Base-by-base conservation (phyloP, 164 flowering plant genomes). In the Annona squamosa region DNA sequence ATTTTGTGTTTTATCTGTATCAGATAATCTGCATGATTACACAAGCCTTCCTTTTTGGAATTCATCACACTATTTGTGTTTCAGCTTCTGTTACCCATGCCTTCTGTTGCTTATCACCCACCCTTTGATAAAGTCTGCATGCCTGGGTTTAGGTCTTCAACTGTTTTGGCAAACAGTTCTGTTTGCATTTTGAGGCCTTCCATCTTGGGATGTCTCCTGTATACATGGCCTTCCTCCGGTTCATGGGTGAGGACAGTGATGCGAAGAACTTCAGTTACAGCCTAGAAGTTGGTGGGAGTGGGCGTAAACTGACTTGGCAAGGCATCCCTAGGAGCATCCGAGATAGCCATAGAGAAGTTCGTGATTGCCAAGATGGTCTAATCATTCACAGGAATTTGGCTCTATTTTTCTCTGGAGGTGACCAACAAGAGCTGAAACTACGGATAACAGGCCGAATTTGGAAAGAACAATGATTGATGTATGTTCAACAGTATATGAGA, bases 121-220 rank as follows among this genome's bases (percentile, higher is more conserved):
- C 12, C 9, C 17, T 46, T 65, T 65, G 68, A 65, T 37, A 26
- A 26, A 42, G 16, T 68, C n/a, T 3, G 37, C 37, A 26, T 48
- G 26, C 1, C 62, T 17, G 5, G 52, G 52, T 69, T 61, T n/a
- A 69, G 71, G 71, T 86, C 17, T 86, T 86, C 74, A 86, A 84
- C 68, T 86, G 89, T 72, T 84, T 76, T 47, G 87, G 86, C 4
- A 74, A 80, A 68, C 84, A 83, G 63, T 86, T 86, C 80, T 86
- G 89, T 73, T 73, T 84, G 74, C 89, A 86, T 77, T 86, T 86
- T 69, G 87, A 86, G 77, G 87, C 89, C 6, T 86, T 84, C 73
- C 82, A 77, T 48, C 73, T 84, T 6, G 89, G 89, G 45, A 81
- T 65, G 73, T 75, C 86, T 13, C 89, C 89, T 4, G 85, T 83